Evolutionary conservation across 2,329 filamentous ascomycete genomes (phyloP).

Genomic region (Emergomyces pasteurianus): DNA sequence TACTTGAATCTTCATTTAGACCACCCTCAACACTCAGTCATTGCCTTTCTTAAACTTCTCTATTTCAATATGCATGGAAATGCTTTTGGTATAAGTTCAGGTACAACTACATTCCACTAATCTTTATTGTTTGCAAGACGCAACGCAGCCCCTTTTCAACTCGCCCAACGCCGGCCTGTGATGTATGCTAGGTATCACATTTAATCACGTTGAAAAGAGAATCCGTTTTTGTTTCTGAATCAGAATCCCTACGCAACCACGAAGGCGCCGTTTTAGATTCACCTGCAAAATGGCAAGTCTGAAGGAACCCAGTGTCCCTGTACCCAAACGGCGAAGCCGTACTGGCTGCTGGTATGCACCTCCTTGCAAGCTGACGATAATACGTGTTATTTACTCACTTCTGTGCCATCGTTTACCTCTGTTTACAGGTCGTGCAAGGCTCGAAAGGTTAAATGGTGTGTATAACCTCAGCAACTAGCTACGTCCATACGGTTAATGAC

Average conservation of each 20-base stretch:
- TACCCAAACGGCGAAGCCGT: constrained; percentile 50
- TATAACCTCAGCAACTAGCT: not conserved
- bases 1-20: not conserved
- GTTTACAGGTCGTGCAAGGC: constrained; percentile 57
- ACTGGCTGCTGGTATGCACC: constrained; percentile 49
- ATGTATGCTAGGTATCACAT: no score
- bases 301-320: constrained; percentile 46
- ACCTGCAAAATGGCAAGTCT: constrained; percentile 45
- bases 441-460: constrained; percentile 58
- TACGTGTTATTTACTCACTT: constrained; percentile 2
- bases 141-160: no score
- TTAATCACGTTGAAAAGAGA: no score
- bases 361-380: not conserved
- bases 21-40: no score
- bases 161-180: no score
- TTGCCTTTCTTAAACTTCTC: no score
- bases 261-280: not conserved
- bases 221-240: no score
- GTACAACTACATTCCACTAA: no score
- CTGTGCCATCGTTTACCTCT: constrained; percentile 6
- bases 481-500: not conserved
- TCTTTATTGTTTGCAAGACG: no score
- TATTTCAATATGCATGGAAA: no score
- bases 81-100: no score
- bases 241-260: not conserved